phyloP scores from a whole-genome alignment of 768 basidiomycete genomes.

The Pleurotus salmoneostramineus region DNA sequence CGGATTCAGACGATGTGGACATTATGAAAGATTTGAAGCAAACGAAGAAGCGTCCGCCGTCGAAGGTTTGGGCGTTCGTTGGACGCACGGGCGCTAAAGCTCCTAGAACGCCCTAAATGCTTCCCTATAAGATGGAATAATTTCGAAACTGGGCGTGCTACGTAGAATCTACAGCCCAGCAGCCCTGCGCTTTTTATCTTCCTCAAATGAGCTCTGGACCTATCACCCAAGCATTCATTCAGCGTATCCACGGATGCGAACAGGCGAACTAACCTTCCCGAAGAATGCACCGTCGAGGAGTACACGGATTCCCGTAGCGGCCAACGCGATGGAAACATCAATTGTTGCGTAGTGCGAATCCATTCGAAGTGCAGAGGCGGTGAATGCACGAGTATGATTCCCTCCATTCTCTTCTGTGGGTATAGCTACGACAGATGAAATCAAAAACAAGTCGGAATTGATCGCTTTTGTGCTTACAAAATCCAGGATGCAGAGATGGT shows the following conservation, averaged over 20 bases:
- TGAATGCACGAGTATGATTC: conserved; percentile 73
- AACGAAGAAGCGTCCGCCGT: not conserved
- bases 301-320: conserved; percentile 64
- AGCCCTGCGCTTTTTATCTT: conserved; percentile 27
- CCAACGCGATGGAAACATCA: conserved; percentile 66
- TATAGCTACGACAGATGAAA: conserved; percentile 47
- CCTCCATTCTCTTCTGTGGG: conserved; percentile 70
- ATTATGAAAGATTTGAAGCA: not conserved
- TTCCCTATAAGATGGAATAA: not conserved
- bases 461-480: conserved; percentile 33
- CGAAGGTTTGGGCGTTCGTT: too few relatives aligned
- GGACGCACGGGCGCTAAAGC: not conserved
- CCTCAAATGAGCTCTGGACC: conserved; percentile 48
- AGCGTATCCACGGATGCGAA: not conserved
- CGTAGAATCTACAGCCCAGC: not conserved
- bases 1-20: conserved; percentile 26
- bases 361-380: conserved; percentile 54
- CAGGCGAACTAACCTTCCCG: conserved; percentile 36
- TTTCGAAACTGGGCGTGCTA: not conserved
- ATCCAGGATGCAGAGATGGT: conserved; percentile 73
- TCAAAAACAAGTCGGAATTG: conserved; percentile 6
- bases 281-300: conserved; percentile 67
- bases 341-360: conserved; percentile 65
- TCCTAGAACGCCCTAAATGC: not conserved
- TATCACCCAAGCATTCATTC: conserved; percentile 16